Evolutionary conservation across 169 alveolate genomes (phyloP), one percentile per base, ranked within the genome.

Genomic region (Babesia ovata): DNA sequence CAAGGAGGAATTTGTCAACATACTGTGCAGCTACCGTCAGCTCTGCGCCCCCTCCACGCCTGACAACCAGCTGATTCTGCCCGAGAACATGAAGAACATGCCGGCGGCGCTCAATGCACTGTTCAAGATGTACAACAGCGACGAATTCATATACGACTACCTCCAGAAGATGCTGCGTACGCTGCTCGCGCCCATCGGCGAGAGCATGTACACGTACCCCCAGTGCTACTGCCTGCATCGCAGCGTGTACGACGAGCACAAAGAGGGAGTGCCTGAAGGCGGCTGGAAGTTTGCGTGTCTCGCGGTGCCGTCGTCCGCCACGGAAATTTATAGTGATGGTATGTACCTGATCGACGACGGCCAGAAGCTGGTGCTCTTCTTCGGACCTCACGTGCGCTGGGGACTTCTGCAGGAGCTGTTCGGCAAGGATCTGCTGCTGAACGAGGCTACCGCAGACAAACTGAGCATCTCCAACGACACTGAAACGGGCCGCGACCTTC

Each of bases 41-140:
- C 65, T 81, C 4, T 81, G 88, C 62, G 88, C 85, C 17, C 73
- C 86, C 14, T 39, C 92, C 24, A 89, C 96, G 10, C 91, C 93
- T 16, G 87, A 85, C 24, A 93, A 92, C n/a, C 96, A 92, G 75
- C 91, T 93, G 17, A 91, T 93, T 24, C 88, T 93, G 26, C 96
- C 96, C 42, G 95, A 93, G 49, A 85, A 94, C 58, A 90, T 93
- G 44, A 91, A 93, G 74, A 62, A 85, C 48, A 82, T 93, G 28
- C 96, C 95, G 45, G 76, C 90, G 12, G 77, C 76, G 58, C 58
- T 86, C n/a, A 88, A 83, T 62, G 77, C 94, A 19, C 50, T 89
- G 65, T 82, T 92, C 75, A 92, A 92, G 86, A 86, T 46, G 84
- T 82, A 60, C 42, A 28, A 10, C 12, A 14, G 52, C 39, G 63